Base-by-base conservation (phyloP, 345 rosid genomes). In the Lepidium africanum region DNA sequence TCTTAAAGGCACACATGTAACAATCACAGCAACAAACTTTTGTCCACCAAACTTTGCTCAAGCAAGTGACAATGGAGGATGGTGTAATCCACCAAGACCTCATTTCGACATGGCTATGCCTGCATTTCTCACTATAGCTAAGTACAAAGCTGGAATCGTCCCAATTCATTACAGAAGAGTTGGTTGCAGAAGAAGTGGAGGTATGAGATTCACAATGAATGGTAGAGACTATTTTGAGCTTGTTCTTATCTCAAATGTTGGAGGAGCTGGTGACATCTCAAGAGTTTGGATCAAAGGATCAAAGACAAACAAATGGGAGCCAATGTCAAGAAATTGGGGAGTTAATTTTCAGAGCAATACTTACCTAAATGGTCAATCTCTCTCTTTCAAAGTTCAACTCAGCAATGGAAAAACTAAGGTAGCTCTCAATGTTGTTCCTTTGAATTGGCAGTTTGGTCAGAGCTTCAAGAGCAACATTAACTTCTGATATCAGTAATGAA, bases 51-150 rank as follows among this genome's bases (percentile, higher is more conserved):
- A 88, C 77, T 76, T 41, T 48, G 95, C 87, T 56, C 92, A 77
- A 3, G 80, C 95, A 7, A 89, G 77, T 56, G 72, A 87, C 63
- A 23, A 78, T 21, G 98, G 98, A 7, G 98, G 98, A 32, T 92
- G 98, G 98, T 92, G 98, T 80, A 92, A 92, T 58, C 88, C 92
- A 62, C 98, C 98, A 15, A 96, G 85, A 66, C 83, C 87, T 60
- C 98, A 92, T 43, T 92, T 92, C 40, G 98, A 92, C 63, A 89
- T 92, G 94, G 90, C 98, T 40, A 86, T 86, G 47, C 95, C 98
- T 9, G 95, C 89, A 10, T 89, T 90, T 87, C 79, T 85, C 77
- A 82, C 91, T 78, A 92, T 92, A 5, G 98, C 88, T 9, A 81
- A 84, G 63, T 89, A 89, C 43, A 72, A 72, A 16, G 96, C 92